These are phyloP conservation scores for Hyaloscypha variabilis DNA, from an alignment of 495 filamentous ascomycete genomes.

Conservation along the genomic window DNA sequence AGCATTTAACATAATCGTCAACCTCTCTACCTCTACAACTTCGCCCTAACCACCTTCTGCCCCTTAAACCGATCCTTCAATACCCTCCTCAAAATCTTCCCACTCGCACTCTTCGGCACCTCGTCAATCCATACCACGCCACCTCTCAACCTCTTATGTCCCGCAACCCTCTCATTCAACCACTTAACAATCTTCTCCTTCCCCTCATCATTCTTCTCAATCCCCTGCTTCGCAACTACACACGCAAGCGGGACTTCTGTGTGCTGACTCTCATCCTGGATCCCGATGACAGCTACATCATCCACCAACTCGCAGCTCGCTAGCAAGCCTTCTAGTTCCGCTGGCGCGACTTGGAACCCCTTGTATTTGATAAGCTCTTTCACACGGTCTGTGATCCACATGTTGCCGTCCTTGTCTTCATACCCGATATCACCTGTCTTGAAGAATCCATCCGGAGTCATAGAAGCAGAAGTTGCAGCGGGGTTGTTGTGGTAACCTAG, in stretches of 20 bases:
- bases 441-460: conserved; percentile 66
- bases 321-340: conserved; percentile 74
- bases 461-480: conserved; percentile 52
- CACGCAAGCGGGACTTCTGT: conserved; percentile 85
- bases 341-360: conserved; percentile 75
- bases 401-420: conserved; percentile 56
- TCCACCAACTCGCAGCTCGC: conserved; percentile 66
- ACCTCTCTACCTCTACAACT: conserved; percentile 10
- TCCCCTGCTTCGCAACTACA: conserved; percentile 63
- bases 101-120: conserved; percentile 81
- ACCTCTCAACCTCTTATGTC: conserved; percentile 77
- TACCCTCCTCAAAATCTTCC: conserved; percentile 83
- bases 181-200: conserved; percentile 65
- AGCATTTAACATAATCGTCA: not conserved
- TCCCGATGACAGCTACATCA: conserved; percentile 68
- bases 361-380: conserved; percentile 75
- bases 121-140: conserved; percentile 78
- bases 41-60: conserved; percentile 20
- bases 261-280: conserved; percentile 63
- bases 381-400: conserved; percentile 68
- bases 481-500: conserved; percentile 67
- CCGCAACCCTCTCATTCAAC: conserved; percentile 53
- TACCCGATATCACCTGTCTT: conserved; percentile 70
- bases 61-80: conserved; percentile 38
- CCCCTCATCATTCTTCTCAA: conserved; percentile 45